Evolutionary conservation across 1,284 basidiomycete species (phyloP).

Genomic region (Abortiporus biennis): DNA sequence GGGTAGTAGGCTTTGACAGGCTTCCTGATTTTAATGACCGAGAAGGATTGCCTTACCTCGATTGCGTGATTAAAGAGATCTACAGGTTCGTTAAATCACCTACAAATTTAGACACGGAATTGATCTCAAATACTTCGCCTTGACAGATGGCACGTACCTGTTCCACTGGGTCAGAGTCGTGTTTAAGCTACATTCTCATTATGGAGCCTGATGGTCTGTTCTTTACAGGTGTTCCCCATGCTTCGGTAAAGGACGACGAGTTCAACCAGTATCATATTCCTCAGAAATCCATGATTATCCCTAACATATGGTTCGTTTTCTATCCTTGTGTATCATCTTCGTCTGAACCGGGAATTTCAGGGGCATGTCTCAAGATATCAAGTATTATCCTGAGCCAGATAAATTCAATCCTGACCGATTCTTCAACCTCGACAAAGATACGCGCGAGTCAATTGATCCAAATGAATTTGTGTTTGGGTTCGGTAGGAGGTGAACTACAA

Average conservation of each 20-base stretch:
- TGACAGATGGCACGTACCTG: conserved; percentile 19
- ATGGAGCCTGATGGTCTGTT: no score
- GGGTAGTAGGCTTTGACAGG: conserved; percentile 36
- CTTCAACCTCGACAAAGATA: conserved; percentile 16
- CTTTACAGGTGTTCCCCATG: conserved; percentile 37
- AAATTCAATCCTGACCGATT: conserved; percentile 27
- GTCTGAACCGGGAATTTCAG: conserved; percentile 11
- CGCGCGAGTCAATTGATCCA: conserved; percentile 18
- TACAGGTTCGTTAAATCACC: conserved; percentile 29
- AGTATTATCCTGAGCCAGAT: conserved; percentile 20
- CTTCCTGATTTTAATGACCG: conserved; percentile 43
- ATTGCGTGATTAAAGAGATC: conserved; percentile 43
- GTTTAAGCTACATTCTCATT: not conserved
- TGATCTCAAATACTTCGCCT: not conserved
- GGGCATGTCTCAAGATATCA: conserved; percentile 24
- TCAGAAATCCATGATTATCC: conserved; percentile 36
- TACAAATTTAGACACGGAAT: not conserved
- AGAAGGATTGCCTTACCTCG: conserved; percentile 47
- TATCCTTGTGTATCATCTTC: not conserved
- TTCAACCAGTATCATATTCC: conserved; percentile 45
- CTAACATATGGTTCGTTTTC: conserved; percentile 38
- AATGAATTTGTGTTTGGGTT: conserved; percentile 26
- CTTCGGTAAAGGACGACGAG: conserved; percentile 39
- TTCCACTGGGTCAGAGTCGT: conserved; percentile 17
- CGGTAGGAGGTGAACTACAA: conserved; percentile 29